Evolutionary conservation across 1,284 basidiomycete genomes (phyloP), one percentile per base, ranked within the genome.

Genomic region (Cerrena zonata): DNA sequence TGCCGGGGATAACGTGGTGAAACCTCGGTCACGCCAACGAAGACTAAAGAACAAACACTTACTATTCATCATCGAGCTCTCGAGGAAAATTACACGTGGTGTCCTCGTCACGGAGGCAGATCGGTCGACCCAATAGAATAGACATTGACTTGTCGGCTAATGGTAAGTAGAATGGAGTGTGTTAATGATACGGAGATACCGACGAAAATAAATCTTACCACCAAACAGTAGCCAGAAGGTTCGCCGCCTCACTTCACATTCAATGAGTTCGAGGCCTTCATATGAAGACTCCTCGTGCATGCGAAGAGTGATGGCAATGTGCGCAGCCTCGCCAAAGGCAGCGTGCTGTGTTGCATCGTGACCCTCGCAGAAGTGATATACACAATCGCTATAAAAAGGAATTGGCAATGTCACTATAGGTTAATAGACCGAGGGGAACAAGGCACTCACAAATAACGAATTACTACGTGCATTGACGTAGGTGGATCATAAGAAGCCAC

Each of bases 91-190:
- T 85, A 21, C 89, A 82, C 30, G 87, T 89, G 65, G 87, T 91
- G 63, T 93, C 91, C 62, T 91, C 88, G 62, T 92, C 89, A 50
- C 89, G 80, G 60, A 91, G 75, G 63, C 82, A 86, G 53, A 91
- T 86, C 25, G 89, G 87, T 48, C 86, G 76, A 11, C 86, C 87
- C 37, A 92, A 74, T 22, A 91, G 72, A 56, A 90, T 86, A 42
- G 86, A 86, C 81, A 86, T 87, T n/a, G 89, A 91, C 68, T 91
- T 91, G 68, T 92, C 89, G 58, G 87, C 89, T 89, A 63, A 41
- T 47, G 48, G 55, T 43, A 45, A 11, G 19, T 30, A 23, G 23
- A 19, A 36, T 38, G 30, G 7, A 36, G 15, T 45, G 44, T 48
- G 44, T 30, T 46, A 51, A 41, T 52, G 54, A 36, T 52, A 30